Base-by-base conservation (phyloP, 345 rosid species). In the Lepidium aucheri region DNA sequence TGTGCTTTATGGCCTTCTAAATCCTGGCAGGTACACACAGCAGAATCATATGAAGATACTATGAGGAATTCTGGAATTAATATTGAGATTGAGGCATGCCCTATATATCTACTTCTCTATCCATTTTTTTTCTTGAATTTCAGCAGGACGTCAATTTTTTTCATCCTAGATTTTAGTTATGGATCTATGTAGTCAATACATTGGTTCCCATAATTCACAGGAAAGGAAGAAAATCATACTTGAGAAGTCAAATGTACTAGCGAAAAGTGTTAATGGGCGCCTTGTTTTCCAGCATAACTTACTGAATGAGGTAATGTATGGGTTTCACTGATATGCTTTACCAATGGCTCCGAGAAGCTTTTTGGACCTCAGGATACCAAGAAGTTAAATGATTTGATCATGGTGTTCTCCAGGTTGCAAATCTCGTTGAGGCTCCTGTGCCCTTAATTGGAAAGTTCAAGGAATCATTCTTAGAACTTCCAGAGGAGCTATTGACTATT, bases 381-480 rank as follows among this genome's bases (percentile, higher is more conserved):
- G 15, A 38, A 67, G 57, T 54, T 38, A 45, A 45, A 8, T 53
- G 43, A 45, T 28, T 36, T 66, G 17, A 36, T 66, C 24, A 36
- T 42, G 61, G 35, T 65, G 45, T 60, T 70, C 70, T 60, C 68
- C 74, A 93, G 98, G 98, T 90, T 76, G 86, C 83, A 65, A 90
- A 93, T 86, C 98, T 93, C 69, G 90, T 93, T 28, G 98, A 93
- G 79, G 94, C 92, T 53, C 98, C 97, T 42, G 80, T 86, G 75
- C 90, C 97, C 7, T 53, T 93, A 53, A 83, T 90, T 64, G 98
- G 97, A 68, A 83, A 83, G 73, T 93, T 93, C 57, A 76, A 79
- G 32, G 88, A 84, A 54, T 86, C 98, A 60, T 93, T 93, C 80
- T 78, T 93, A 72, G 86, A 85, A 77, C 96, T 93, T 76, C 97